Evolutionary conservation across 2,329 filamentous ascomycete genomes (phyloP), one percentile per base, ranked within the genome.

Genomic region (Colletotrichum higginsianum): DNA sequence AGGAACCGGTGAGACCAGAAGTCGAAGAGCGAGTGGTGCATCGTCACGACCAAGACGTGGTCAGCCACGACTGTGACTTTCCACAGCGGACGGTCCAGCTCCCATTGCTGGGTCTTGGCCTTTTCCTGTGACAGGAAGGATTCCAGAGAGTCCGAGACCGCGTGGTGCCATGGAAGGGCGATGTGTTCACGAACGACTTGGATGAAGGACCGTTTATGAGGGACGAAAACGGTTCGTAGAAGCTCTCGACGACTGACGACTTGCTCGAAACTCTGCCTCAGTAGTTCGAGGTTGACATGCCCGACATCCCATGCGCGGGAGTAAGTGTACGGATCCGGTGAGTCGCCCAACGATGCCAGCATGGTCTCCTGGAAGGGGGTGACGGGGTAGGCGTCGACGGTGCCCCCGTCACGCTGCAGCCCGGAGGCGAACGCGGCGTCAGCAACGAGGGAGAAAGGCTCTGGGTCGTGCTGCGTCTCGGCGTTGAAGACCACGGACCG

Each of bases 21-120:
- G 63, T 81, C 79, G 30, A 80, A 80, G 2, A 80, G 74, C 6
- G 78, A 76, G 61, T 81, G 79, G 57, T 81, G 79, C 74, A 79
- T 79, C 1, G 77, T 76, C 13, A 80, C 73, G 0, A 78, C 76
- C 1, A 81, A 68, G 26, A 57, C 38, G 4, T 42, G 18, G 7
- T 40, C 18, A 15, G 55, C 12, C 7, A 57, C 21, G 16, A 42
- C 38, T 23, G 38, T 42, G 18, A 38, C 55, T 3, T 57, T 23
- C 55, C 55, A 57, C 15, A 57, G 30, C 8, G 55, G 55, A 21
- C n/a, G 35, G 18, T 57, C 30, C 12, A 57, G 2, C 13, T 57
- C 55, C 55, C 55, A 57, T 8, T 42, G 55, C 4, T 13, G n/a
- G 21, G 30, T 15, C 9, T 23, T 42, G 26, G 26, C 26, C 26